Base-by-base conservation (phyloP, 2,329 filamentous ascomycete genomes). In the Xylariaceae sp. region DNA sequence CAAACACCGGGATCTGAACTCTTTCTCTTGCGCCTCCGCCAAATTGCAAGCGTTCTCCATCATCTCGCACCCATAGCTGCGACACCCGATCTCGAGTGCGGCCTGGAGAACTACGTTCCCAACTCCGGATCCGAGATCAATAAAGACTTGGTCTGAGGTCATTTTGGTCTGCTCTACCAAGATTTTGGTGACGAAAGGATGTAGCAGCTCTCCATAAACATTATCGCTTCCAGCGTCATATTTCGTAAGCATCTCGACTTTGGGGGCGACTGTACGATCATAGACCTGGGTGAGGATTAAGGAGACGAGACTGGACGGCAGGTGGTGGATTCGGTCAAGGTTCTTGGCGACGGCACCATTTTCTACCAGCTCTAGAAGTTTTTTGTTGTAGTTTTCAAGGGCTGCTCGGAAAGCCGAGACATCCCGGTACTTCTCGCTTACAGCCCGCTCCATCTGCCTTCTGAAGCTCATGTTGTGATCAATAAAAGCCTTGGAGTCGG, bases 51-150 rank as follows among this genome's bases (percentile, higher is more conserved):
- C 91, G 60, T 95, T 96, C 55, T 89, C 83, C 92, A 97, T 96
- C 82, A 96, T 91, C 74, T 99, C 95, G 68, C 94, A 96, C 24
- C 95, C 95, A 88, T 92, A 97, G 74, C 90, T 94, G 71, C 96
- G 92, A 73, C 92, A 96, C 16, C 95, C 95, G 49, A 94, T 87
- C 73, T 99, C 91, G 17, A 99, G 83, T 0, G 95, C 95, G 2
- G 94, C 92, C 73, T 99, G 95, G 47, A 99, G 79, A 23, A 95
- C 92, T 2, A 98, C 94, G 71, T 98, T 99, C 44, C 94, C 95
- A 14, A 98, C 95, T 26, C 95, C 95, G 2, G 94, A 98, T 45
- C 95, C 95, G 12, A 99, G 82, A 71, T 99, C 95, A 58, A 99
- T 88, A 72, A 99, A 98, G 33, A 96, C 86, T 66, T 96, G 90